These are phyloP conservation scores for Lichtheimia hyalospora DNA, from an alignment of 371 early-diverging fungal genomes.

Conservation along the genomic window DNA sequence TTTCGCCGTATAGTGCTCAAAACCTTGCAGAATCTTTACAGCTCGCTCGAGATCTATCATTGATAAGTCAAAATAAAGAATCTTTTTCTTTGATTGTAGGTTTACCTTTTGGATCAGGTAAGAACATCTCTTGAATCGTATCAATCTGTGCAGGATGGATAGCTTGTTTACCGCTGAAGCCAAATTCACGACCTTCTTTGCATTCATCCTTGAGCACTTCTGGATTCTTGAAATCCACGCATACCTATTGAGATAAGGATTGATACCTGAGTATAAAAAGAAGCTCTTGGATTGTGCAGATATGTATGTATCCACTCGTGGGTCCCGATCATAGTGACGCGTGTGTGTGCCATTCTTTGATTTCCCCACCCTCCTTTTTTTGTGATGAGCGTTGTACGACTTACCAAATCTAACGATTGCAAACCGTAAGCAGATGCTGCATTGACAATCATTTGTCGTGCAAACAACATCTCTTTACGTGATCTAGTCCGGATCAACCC, in stretches of 20 bases:
- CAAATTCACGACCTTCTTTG: constrained; percentile 83
- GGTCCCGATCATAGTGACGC: too few species aligned
- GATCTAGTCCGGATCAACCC: constrained; percentile 72
- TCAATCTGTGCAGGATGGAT: constrained; percentile 90
- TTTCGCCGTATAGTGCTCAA: constrained; percentile 57
- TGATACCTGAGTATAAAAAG: too few species aligned
- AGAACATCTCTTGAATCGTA: constrained; percentile 72
- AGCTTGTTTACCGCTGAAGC: constrained; percentile 93
- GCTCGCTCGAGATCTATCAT: constrained; percentile 60
- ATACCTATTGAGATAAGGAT: too few species aligned
- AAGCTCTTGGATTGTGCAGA: too few species aligned
- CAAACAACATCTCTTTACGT: constrained; percentile 74
- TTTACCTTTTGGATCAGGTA: constrained; percentile 70
- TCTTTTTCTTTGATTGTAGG: background rate
- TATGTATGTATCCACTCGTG: too few species aligned
- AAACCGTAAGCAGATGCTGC: constrained; percentile 81
- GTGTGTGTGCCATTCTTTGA: too few species aligned
- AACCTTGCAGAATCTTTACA: constrained; percentile 65
- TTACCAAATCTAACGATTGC: constrained; percentile 88
- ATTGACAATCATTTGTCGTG: constrained; percentile 76
- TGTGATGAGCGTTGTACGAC: background rate
- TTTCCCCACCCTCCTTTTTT: too few species aligned
- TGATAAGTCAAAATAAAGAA: too few species aligned
- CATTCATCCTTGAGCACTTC: constrained; percentile 73
- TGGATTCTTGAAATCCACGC: too few species aligned